These are phyloP conservation scores for Tirmania nivea DNA, from an alignment of 495 filamentous ascomycete genomes.

Conservation along the genomic window DNA sequence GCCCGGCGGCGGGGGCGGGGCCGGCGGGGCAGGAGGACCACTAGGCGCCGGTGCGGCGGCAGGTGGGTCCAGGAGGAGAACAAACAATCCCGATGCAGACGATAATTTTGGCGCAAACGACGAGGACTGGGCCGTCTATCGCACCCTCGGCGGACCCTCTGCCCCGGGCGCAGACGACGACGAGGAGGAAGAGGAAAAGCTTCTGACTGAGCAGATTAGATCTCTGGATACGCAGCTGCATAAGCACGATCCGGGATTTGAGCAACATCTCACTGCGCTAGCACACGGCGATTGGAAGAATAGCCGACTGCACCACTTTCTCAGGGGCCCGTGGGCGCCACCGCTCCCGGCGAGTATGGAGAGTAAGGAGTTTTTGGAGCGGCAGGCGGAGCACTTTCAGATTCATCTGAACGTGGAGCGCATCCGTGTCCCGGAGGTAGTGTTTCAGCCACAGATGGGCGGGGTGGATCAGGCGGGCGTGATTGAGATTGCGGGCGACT, in stretches of 20 bases:
- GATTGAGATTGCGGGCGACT: conserved; percentile 68
- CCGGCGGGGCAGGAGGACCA: conserved; percentile 1
- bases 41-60: conserved; percentile 1
- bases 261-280: conserved; percentile 70
- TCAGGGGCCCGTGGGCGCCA: conserved; percentile 61
- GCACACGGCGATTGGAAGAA: conserved; percentile 90
- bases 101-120: conserved; percentile 95
- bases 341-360: no score
- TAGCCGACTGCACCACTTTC: conserved; percentile 67
- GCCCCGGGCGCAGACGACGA: conserved; percentile 33
- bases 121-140: conserved; percentile 92
- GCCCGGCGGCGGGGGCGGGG: conserved; percentile 37
- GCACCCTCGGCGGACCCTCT: conserved; percentile 40
- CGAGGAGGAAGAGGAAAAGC: conserved; percentile 55
- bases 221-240: conserved; percentile 64
- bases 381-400: conserved; percentile 62
- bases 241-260: conserved; percentile 67
- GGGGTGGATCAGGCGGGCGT: conserved; percentile 88
- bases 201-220: conserved; percentile 48
- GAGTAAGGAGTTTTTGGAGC: conserved; percentile 24
- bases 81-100: conserved; percentile 29
- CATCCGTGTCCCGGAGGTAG: conserved; percentile 84
- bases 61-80: background rate
- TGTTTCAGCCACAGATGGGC: conserved; percentile 89
- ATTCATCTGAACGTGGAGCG: conserved; percentile 91